Evolutionary conservation across 768 basidiomycete genomes (phyloP), one percentile per base, ranked within the genome.

Genomic region (Mycena alexandri): DNA sequence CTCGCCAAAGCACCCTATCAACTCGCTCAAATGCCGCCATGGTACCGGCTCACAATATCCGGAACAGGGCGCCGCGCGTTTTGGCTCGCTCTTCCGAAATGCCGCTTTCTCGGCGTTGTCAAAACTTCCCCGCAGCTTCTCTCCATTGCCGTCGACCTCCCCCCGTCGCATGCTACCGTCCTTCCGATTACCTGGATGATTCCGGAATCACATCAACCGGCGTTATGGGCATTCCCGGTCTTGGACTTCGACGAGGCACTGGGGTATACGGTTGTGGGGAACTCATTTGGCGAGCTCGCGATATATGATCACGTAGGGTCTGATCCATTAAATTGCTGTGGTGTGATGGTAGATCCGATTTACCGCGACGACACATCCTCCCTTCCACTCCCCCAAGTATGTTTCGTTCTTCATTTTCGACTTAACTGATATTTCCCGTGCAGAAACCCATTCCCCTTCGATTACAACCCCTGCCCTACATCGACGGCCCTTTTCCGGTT

Each of bases 211-310:
- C 24, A 36, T 2, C n/a, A 58, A 13, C 59, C 64, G 1, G 69
- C 46, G 5, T 17, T 70, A 17, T 70, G 65, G 64, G 64, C 65
- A 12, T 58, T 43, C 5, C 52, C 69, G 5, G 7, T 13, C 3
- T 9, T 70, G 3, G 64, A 65, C 42, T 56, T 55, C 21, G 65
- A 70, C 38, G 69, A 66, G 17, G 55, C 65, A 2, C 43, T 70
- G 2, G 69, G 64, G 14, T 33, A 57, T 10, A 47, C 64, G 3
- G 55, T 66, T 17, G 21, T 70, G 17, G 69, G 69, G 14, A 67
- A 70, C n/a, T 48, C 34, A 22, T 66, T 70, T 22, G 65, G 69
- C 9, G 68, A 70, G 24, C 53, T 70, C 8, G 65, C 64, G 0
- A 50, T 68, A 41, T 68, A 58, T n/a, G 62, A 59, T 29, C 33